These are phyloP conservation scores for Aegle marmelos DNA, from an alignment of 345 rosid species.

Conservation along the genomic window DNA sequence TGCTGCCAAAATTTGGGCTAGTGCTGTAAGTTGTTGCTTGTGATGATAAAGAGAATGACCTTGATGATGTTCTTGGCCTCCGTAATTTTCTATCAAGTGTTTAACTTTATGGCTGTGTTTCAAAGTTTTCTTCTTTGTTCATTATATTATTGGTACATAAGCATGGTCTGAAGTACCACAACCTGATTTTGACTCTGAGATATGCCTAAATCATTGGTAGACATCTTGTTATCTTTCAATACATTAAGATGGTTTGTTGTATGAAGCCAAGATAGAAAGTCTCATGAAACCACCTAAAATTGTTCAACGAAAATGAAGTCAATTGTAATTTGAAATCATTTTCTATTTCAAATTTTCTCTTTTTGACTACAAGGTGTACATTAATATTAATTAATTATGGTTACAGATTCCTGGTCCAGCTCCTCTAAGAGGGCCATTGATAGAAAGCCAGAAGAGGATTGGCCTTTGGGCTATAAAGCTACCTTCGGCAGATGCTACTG, in stretches of 20 bases:
- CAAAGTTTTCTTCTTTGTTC: not conserved
- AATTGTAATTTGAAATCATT: not conserved
- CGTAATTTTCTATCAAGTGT: not conserved
- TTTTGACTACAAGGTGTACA: not conserved
- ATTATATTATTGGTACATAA: not conserved
- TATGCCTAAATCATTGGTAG: not conserved
- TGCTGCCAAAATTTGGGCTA: not conserved
- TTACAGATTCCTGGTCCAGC: constrained; percentile 76
- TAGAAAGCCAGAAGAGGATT: constrained; percentile 67
- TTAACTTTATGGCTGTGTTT: not conserved
- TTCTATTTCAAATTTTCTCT: not conserved
- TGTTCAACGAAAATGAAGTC: not conserved
- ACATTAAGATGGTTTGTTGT: not conserved
- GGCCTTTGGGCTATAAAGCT: constrained; percentile 80
- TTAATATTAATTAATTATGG: constrained; percentile 1
- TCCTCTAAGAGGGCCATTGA: constrained; percentile 53
- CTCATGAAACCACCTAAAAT: not conserved
- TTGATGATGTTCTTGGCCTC: not conserved
- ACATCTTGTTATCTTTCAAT: not conserved
- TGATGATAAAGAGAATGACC: not conserved
- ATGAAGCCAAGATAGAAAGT: not conserved
- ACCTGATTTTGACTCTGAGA: not conserved
- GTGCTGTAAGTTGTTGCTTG: not conserved
- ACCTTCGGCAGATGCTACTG: constrained; percentile 79
- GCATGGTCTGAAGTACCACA: not conserved